These are phyloP conservation scores for Arthroderma uncinatum DNA, from an alignment of 2,329 filamentous ascomycete species.

Conservation along the genomic window DNA sequence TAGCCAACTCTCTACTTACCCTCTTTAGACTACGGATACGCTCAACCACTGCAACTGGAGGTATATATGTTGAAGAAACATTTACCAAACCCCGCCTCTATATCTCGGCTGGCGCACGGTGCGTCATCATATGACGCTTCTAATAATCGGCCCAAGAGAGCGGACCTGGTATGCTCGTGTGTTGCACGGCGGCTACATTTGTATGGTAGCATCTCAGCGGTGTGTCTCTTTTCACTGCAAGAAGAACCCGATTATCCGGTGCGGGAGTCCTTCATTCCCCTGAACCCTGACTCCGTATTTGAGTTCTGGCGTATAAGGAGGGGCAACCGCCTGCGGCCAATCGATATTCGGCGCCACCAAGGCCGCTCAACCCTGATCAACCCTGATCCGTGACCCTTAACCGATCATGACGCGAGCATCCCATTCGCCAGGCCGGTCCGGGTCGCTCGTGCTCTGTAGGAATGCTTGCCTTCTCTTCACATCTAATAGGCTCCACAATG, in stretches of 20 bases:
- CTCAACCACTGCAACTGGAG: too few species aligned
- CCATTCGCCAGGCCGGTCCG: neutral
- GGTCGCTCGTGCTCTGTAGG: neutral
- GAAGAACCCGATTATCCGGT: constrained; percentile 1
- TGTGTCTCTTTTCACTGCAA: neutral
- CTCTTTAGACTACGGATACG: neutral
- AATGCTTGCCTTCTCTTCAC: neutral
- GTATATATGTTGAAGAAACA: neutral
- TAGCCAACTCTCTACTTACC: neutral
- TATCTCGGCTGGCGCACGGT: neutral
- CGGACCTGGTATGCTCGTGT: neutral
- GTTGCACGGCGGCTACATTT: neutral
- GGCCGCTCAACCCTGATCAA: neutral
- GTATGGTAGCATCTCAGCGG: neutral
- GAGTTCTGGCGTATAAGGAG: neutral
- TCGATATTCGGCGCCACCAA: constrained; percentile 2
- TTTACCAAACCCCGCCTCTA: neutral
- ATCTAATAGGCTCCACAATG: neutral
- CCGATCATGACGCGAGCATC: neutral
- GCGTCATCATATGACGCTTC: neutral
- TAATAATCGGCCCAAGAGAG: neutral
- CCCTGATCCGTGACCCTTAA: neutral
- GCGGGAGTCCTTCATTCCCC: neutral
- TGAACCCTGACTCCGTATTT: constrained; percentile 1
- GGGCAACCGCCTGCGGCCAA: constrained; percentile 4